A percentile compares a stretch with the other conserved stretches of the same genome.
Evolutionary conservation across 2,329 filamentous ascomycete species (phyloP).

Genomic region (Amesomyces nigricolor): DNA sequence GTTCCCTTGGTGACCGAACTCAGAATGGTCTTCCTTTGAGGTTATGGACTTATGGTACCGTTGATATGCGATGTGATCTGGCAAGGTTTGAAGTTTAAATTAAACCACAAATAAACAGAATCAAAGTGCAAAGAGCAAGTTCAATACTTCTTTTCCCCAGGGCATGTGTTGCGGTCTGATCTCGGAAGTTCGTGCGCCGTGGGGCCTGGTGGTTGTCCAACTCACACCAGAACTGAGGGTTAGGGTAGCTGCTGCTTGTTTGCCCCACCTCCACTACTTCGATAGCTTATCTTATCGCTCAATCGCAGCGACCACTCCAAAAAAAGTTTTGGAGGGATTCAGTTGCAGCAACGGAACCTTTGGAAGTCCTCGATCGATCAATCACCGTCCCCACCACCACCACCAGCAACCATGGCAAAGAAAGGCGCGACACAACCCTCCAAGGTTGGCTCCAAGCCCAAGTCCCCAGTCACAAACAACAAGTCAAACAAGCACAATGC

Average conservation of each 20-base stretch:
- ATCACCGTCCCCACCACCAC: constrained; percentile 18
- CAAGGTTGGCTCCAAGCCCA: constrained; percentile 16
- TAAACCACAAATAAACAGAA: no score
- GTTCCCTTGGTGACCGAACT: no score
- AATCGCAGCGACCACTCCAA: constrained; percentile 14
- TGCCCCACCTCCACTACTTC: constrained; percentile 6
- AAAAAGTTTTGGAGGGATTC: constrained; percentile 19
- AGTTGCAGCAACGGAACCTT: neutral
- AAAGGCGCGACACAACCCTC: constrained; percentile 20
- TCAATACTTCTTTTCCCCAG: no score
- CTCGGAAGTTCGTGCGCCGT: no score
- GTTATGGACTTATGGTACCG: no score
- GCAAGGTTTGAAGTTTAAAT: no score
- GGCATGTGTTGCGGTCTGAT: no score
- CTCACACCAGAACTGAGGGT: no score
- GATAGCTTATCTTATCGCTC: constrained; percentile 23
- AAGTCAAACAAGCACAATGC: constrained; percentile 16
- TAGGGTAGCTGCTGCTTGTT: neutral
- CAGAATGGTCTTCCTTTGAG: no score
- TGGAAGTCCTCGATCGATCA: neutral
- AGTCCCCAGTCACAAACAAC: constrained; percentile 6
- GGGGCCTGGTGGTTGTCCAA: no score
- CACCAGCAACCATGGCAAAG: constrained; percentile 24
- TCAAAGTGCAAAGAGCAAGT: no score
- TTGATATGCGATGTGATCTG: no score